Conservation (phyloP, 306 rosid genomes). For the Dicorynia guianensis region DNA sequence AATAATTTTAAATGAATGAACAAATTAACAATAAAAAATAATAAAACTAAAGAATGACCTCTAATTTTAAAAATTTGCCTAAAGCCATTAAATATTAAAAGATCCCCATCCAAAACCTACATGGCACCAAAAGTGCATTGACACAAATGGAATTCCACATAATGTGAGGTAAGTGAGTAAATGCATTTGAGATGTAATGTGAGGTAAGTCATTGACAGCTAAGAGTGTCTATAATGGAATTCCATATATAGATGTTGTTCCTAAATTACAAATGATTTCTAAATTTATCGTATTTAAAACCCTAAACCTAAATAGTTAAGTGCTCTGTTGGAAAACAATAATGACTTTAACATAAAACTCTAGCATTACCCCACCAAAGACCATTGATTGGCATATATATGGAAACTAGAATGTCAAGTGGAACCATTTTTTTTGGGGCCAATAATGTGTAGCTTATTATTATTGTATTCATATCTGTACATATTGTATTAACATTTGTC, state of each 20-base stretch:
- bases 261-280: background rate
- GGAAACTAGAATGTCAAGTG: slow-evolving; percentile 1
- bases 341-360: background rate
- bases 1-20: no score
- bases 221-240: slow-evolving; percentile 23
- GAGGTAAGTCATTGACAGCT: slow-evolving; percentile 14
- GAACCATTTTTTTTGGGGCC: no score
- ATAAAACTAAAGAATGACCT: no score
- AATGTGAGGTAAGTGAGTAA: no score
- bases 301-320: background rate
- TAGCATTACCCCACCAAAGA: background rate
- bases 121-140: no score
- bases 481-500: no score
- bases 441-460: no score
- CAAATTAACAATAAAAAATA: no score
- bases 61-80: no score
- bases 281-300: slow-evolving; percentile 22
- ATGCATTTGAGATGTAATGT: background rate
- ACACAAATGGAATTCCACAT: no score
- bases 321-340: background rate
- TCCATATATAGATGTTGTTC: slow-evolving; percentile 10
- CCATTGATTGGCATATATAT: background rate
- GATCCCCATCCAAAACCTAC: no score
- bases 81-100: no score
- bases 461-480: background rate